phyloP scores from a whole-genome alignment of 2,329 filamentous ascomycete species.

The Fusarium sp. region DNA sequence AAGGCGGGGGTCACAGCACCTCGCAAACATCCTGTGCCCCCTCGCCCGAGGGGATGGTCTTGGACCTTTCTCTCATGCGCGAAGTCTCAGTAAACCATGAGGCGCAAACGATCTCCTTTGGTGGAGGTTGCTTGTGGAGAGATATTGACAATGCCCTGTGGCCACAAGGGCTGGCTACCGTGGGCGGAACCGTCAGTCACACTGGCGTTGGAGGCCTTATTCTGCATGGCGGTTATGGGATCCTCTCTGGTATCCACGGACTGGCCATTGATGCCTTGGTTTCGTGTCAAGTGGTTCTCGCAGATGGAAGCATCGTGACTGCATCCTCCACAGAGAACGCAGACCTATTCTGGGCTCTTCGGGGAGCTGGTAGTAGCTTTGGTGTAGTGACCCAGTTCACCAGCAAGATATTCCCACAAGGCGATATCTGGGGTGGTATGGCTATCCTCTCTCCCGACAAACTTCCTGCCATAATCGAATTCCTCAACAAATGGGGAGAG shows the following conservation, averaged over 20 bases:
- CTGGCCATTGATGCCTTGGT: slow-evolving; percentile 61
- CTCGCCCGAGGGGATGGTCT: slow-evolving; percentile 66
- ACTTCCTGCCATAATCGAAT: slow-evolving; percentile 49
- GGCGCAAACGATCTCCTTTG: slow-evolving; percentile 60
- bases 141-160: slow-evolving; percentile 67
- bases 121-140: slow-evolving; percentile 66
- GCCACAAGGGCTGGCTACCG: slow-evolving; percentile 66
- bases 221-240: slow-evolving; percentile 70
- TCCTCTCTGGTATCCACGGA: slow-evolving; percentile 67
- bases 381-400: slow-evolving; percentile 59
- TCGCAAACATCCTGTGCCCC: slow-evolving; percentile 58
- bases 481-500: slow-evolving; percentile 49
- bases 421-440: slow-evolving; percentile 51
- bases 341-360: slow-evolving; percentile 59
- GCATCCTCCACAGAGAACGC: slow-evolving; percentile 59
- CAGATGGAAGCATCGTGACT: slow-evolving; percentile 53
- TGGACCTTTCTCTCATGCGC: slow-evolving; percentile 67
- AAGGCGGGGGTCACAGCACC: slow-evolving; percentile 69
- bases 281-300: slow-evolving; percentile 56
- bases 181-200: slow-evolving; percentile 73
- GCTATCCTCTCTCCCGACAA: slow-evolving; percentile 47
- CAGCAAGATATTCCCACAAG: slow-evolving; percentile 51
- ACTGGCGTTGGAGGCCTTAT: slow-evolving; percentile 72
- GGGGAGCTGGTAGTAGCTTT: slow-evolving; percentile 59
- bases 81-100: slow-evolving; percentile 62